Conservation (phyloP, 176 grass and related monocot genomes). For the Canna indica region DNA sequence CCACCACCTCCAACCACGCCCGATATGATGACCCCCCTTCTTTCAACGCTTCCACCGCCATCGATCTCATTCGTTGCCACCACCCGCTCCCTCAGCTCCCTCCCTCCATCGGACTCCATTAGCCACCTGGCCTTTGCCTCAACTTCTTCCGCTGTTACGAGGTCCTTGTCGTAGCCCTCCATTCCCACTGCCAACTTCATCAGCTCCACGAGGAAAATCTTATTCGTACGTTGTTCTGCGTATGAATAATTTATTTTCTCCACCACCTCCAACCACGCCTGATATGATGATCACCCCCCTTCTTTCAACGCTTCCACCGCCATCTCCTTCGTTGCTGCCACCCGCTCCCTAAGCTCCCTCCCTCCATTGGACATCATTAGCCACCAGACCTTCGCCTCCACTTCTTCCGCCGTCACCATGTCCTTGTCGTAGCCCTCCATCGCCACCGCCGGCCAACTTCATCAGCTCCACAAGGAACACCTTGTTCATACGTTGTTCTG, state of each 20-base stretch:
- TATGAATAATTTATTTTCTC: no score
- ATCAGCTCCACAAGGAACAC: background rate
- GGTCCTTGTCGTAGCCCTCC: slow-evolving; percentile 5
- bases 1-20: background rate
- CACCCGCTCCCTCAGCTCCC: background rate
- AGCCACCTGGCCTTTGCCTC: slow-evolving; percentile 3
- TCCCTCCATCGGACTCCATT: background rate
- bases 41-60: background rate
- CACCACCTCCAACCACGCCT: background rate
- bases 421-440: slow-evolving; percentile 12
- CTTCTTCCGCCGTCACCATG: background rate
- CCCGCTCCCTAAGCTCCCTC: background rate
- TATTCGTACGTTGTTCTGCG: no score
- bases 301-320: background rate
- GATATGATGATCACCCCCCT: background rate
- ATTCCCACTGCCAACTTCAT: background rate
- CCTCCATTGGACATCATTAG: background rate
- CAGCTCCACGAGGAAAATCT: no score
- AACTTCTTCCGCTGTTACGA: slow-evolving; percentile 1
- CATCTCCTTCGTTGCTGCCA: background rate
- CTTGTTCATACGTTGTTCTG: background rate
- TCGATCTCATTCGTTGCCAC: background rate
- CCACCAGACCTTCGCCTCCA: slow-evolving; percentile 7
- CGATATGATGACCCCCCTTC: background rate
- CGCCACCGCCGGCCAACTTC: slow-evolving; percentile 2